Base-by-base conservation (phyloP, 176 grass and related monocot species). In the Triticum urartu region DNA sequence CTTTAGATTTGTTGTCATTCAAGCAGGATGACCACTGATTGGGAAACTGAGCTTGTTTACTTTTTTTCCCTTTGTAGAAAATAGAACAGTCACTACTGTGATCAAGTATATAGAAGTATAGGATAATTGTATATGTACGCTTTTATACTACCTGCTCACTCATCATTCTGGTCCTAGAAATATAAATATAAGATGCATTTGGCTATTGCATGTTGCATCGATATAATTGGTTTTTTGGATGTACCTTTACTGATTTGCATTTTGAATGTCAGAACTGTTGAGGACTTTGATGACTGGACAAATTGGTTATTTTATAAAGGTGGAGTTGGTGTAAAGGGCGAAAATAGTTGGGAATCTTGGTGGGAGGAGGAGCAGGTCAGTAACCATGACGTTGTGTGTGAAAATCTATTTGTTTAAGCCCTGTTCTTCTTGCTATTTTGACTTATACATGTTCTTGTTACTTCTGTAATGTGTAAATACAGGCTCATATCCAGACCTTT, bases 231-330 rank as follows among this genome's bases (percentile, higher is more conserved):
- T 58, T 56, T 82, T 42, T 70, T 12, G 35, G 47, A 50, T 81
- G 12, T 63, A 2, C n/a, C 7, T 75, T 68, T 48, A 59, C 64
- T 11, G 43, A 30, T 67, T 86, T 32, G 3, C 50, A 30, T 77
- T 63, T 52, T 30, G 15, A 75, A 89, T 22, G 34, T 47, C 47
- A 98, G 96, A 85, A 92, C 92, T 36, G 96, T 98, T 73, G 96
- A 95, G 87, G 96, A 98, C 88, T 98, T 95, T 6, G 92, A 98
- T 83, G 90, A 98, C 82, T 98, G 96, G 96, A 98, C 92, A 71
- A 88, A 83, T 50, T 98, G 96, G 96, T 88, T 98, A 63, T 89
- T 98, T 50, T 98, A 98, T 89, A 95, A 98, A 92, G 96, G 96
- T 34, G 96, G 96, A 81, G 93, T 94, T 84, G 93, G 96, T 66